Base-by-base conservation (phyloP, 495 filamentous ascomycete genomes). In the Daldinia loculata region DNA sequence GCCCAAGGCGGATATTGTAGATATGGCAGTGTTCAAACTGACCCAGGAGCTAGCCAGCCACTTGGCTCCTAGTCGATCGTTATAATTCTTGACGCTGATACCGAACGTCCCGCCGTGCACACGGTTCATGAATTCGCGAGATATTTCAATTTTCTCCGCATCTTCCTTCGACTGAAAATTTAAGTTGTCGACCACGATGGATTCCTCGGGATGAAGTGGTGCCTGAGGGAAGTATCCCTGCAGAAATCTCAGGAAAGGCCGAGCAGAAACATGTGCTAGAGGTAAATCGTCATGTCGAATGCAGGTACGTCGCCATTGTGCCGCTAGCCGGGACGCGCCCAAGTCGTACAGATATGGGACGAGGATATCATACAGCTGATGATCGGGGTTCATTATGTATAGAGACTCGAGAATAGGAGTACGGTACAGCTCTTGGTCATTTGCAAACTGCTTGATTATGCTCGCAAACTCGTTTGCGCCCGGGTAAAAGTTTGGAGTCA, bases 21-120 rank as follows among this genome's bases (percentile, higher is more conserved):
- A 84, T 27, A 94, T 85, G 19, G 91, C 85, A 53, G 85, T 83
- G 45, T 92, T 86, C 17, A 94, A 78, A 4, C 85, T 84, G 30
- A 93, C 82, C 63, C 89, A 85, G 22, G 78, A 85, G 17, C 92
- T 94, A 5, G 91, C 91, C 69, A 95, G 90, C 69, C 92, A 81
- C 61, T 89, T 84, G 15, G 92, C 90, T 17, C 89, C 90, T 53
- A 93, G 83, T 3, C 81, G 77, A 75, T 94, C 92, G 68, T 84
- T 87, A 65, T 89, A 82, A 7, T 78, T 69, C 34, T 85, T 87
- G 38, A 81, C 82, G 38, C 69, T 75, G 39, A 87, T 80, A 9
- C 82, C 81, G 52, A 84, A 81, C 1, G 79, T 80, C 22, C 80
- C 71, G 24, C 83, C 83, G 2, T 83, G 74, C 5, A 82, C 77